A percentile compares a stretch with the other conserved stretches of the same genome.
Conservation (phyloP, 192 early-diverging fungal genomes). For the Coemansia erecta region DNA sequence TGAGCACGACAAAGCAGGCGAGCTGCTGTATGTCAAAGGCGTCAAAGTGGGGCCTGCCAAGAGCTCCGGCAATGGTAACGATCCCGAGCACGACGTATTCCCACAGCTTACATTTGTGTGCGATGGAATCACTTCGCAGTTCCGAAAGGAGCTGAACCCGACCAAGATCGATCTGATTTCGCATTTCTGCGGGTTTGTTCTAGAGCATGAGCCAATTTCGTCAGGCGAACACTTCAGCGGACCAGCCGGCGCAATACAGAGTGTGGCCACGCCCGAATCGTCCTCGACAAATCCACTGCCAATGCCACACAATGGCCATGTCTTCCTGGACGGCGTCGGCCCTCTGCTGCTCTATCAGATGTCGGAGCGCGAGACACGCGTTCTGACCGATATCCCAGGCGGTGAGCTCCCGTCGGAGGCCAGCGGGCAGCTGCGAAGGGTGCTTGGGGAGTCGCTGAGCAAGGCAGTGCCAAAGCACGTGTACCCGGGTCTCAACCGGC, state of each 20-base stretch:
- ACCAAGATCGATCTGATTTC: slow-evolving; percentile 28
- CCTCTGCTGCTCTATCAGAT: slow-evolving; percentile 94
- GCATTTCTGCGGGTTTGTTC: slow-evolving; percentile 48
- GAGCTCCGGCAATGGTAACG: slow-evolving; percentile 42
- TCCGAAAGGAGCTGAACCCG: slow-evolving; percentile 60
- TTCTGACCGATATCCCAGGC: slow-evolving; percentile 92
- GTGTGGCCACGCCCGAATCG: neutral
- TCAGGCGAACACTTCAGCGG: slow-evolving; percentile 82
- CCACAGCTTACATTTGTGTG: slow-evolving; percentile 74
- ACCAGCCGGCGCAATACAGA: slow-evolving; percentile 52
- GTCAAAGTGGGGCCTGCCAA: slow-evolving; percentile 18
- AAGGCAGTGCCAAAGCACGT: slow-evolving; percentile 65
- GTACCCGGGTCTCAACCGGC: slow-evolving; percentile 59
- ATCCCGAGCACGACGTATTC: slow-evolving; percentile 12
- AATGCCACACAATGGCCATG: slow-evolving; percentile 85
- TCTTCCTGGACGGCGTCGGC: slow-evolving; percentile 79
- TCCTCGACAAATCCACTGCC: slow-evolving; percentile 57
- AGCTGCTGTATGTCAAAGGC: slow-evolving; percentile 15
- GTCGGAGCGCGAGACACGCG: slow-evolving; percentile 78
- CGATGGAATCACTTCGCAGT: slow-evolving; percentile 95
- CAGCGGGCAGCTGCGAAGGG: slow-evolving; percentile 47
- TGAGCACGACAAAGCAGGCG: neutral
- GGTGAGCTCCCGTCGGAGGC: slow-evolving; percentile 64
- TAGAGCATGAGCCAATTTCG: slow-evolving; percentile 46
- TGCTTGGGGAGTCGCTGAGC: slow-evolving; percentile 60